Evolutionary conservation across 2,329 filamentous ascomycete genomes (phyloP).

Genomic region (Thelonectria olida): DNA sequence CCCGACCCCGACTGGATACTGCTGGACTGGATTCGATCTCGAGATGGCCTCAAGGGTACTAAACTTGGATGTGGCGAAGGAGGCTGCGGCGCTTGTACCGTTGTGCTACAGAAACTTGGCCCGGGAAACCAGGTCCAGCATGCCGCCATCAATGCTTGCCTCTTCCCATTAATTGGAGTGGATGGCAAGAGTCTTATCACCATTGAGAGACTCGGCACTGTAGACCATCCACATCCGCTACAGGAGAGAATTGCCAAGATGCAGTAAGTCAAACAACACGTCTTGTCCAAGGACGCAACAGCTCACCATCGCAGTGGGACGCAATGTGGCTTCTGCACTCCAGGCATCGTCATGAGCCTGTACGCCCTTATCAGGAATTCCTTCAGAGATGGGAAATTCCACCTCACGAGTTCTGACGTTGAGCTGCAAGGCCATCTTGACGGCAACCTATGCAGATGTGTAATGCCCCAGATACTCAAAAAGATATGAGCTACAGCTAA

Average conservation of each 20-base stretch:
- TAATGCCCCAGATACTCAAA: neutral
- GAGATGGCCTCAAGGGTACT: constrained; percentile 28
- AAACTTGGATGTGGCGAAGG: constrained; percentile 76
- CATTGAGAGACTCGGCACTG: constrained; percentile 87
- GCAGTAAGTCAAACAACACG: constrained; percentile 53
- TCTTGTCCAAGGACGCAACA: neutral
- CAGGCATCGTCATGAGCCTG: constrained; percentile 92
- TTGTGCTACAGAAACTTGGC: constrained; percentile 87
- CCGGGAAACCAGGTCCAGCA: constrained; percentile 88
- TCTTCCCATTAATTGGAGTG: constrained; percentile 87
- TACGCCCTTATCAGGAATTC: constrained; percentile 86
- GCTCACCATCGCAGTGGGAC: constrained; percentile 62
- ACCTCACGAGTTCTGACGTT: constrained; percentile 75
- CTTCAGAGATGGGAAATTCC: constrained; percentile 41
- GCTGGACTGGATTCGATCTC: constrained; percentile 39
- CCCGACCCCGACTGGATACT: constrained; percentile 43
- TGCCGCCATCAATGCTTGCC: constrained; percentile 89
- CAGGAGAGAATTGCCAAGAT: constrained; percentile 87
- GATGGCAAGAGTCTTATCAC: constrained; percentile 96
- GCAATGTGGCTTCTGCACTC: constrained; percentile 88
- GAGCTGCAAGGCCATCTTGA: constrained; percentile 92
- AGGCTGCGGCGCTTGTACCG: constrained; percentile 90
- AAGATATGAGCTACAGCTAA: neutral
- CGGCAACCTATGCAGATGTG: constrained; percentile 86
- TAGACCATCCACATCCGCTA: constrained; percentile 80